Evolutionary conservation across 495 filamentous ascomycete species (phyloP), one percentile per base, ranked within the genome.

Genomic region (Tuber umbilicatum): DNA sequence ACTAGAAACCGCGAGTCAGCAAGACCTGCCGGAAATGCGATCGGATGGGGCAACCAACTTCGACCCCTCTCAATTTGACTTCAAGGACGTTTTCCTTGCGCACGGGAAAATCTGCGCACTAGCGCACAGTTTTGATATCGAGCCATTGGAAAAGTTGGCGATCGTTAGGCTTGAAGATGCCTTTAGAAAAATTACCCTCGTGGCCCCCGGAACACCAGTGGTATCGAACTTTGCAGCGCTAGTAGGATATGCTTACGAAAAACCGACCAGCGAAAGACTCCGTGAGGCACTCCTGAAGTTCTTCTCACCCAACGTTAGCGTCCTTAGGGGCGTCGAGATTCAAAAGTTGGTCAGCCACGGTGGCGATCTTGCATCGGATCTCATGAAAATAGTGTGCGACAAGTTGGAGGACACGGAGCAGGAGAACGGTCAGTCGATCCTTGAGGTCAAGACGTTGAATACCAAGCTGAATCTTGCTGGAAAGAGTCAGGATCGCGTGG

Each of bases 1-100:
- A 64, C 55, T n/a, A 7, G 27, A 35, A 64, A 19, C 55, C 14
- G 14, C 14, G 27, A 17, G 27, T 17, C 27, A 35, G 55, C 12
- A 64, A 35, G 27, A 2, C 12, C 12, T 35, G 55, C 55, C 55
- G 3, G 55, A 35, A 64, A 60, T 3, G 7, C 50, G 2, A 4
- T 17, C 27, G 19, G 55, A 64, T 31, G 17, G 17, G 55, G 19
- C 5, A 23, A 64, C 67, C 43, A 68, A 70, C 40, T 73, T 76
- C 9, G 70, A 78, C 21, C 70, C 74, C 1, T 35, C 42, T 10
- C 27, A 73, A 16, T 68, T 76, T n/a, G 76, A 77, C 47, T 78
- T 78, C 38, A 75, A 70, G 21, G 74, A 70, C 9, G 74, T 69
- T n/a, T 73, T 78, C 67, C 74, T 78, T 31, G 39, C 74, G n/a